Evolutionary conservation across 148 eudicot species (phyloP), one percentile per base, ranked within the genome.

Genomic region (Arctostaphylos glauca): DNA sequence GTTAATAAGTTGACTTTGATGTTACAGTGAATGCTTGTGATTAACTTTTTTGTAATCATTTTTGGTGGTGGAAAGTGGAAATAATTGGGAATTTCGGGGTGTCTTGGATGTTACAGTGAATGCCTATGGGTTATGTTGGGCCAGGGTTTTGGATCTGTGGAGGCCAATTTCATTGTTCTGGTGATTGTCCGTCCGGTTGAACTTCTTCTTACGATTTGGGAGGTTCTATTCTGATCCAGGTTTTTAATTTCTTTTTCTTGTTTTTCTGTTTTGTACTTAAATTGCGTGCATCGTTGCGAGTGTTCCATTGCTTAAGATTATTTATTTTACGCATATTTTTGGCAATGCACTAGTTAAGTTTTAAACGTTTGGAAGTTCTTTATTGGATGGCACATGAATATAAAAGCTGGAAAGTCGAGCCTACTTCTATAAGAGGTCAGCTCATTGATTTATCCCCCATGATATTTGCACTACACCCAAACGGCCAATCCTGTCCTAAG

Each of bases 41-140:
- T 62, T 62, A 3, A 23, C 12, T 62, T 62, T 62, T n/a, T 62
- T 21, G 31, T 21, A 4, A 21, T 62, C 4, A 21, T 21, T 21
- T 62, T 62, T 80, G 76, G 78, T 31, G 31, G 74, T 59, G 52
- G 49, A 72, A 60, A 76, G 81, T 67, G 86, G 47, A 25, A 31
- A 67, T 38, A 67, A 67, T 6, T 31, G 5, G 73, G 15, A 13
- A 25, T 67, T 23, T 13, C 14, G 18, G 72, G 74, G 74, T 41
- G 44, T 14, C 74, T 68, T 41, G 44, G 47, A 54, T 87, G 77
- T 60, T 82, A 79, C 84, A 89, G 92, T 83, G 84, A 90, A 89
- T 91, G 90, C 85, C 84, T 84, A 90, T 91, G 92, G 90, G 85
- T 56, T 81, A 50, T 91, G 88, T 88, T 81, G 76, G 86, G 78